Evolutionary conservation across 768 basidiomycete genomes (phyloP).

Genomic region (Postia placenta): DNA sequence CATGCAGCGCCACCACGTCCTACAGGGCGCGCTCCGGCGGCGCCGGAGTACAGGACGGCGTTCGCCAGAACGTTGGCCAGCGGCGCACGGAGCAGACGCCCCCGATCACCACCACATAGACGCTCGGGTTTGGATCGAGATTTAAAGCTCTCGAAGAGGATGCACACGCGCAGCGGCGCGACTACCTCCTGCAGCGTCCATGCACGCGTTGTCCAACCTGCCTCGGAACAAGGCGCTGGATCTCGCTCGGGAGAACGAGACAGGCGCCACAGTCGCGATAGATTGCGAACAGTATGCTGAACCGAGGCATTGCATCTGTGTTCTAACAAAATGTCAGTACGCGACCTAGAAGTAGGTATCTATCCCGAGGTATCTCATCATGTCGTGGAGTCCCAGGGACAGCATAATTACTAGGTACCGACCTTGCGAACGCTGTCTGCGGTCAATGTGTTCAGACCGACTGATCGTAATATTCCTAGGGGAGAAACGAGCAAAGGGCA

Average conservation of each 20-base stretch:
- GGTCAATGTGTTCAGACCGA: too few species aligned
- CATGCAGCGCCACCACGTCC: background rate
- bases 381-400: too few species aligned
- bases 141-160: slow-evolving; percentile 8
- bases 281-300: slow-evolving; percentile 16
- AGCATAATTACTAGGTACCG: too few species aligned
- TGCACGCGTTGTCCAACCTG: slow-evolving; percentile 14
- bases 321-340: too few species aligned
- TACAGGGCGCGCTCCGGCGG: too few species aligned
- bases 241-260: slow-evolving; percentile 15
- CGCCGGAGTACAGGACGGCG: background rate
- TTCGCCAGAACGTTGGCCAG: background rate
- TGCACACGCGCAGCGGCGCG: slow-evolving; percentile 7
- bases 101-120: slow-evolving; percentile 1
- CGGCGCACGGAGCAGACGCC: slow-evolving; percentile 3
- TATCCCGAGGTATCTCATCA: too few species aligned
- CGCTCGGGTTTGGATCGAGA: background rate
- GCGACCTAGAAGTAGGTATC: too few species aligned
- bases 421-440: too few species aligned
- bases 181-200: slow-evolving; percentile 18
- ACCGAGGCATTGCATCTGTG: too few species aligned
- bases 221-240: slow-evolving; percentile 12
- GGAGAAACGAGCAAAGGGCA: too few species aligned
- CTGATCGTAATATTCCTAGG: too few species aligned
- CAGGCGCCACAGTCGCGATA: slow-evolving; percentile 10